Evolutionary conservation across 139 green algal species (phyloP).

Genomic region (Auxenochlorella protothecoides): DNA sequence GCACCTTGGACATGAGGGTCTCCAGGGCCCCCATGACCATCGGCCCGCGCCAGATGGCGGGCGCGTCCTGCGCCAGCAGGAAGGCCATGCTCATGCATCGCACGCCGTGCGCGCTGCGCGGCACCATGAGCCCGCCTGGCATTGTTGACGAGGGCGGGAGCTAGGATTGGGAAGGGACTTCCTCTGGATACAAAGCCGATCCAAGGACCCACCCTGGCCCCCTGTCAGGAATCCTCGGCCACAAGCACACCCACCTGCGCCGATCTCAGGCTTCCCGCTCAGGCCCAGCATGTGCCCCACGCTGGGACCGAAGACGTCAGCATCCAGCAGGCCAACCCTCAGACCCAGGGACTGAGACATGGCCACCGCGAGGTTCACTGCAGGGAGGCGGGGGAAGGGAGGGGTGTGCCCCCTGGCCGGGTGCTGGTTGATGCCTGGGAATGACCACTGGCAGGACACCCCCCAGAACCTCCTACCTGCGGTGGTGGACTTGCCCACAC

Average conservation of each 20-base stretch:
- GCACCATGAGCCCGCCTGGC: constrained; percentile 34
- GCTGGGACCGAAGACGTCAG: constrained; percentile 85
- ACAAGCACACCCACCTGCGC: constrained; percentile 7
- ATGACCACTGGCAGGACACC: neutral
- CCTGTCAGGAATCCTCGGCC: neutral
- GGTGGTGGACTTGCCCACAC: constrained; percentile 85
- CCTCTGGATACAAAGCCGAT: too few species aligned
- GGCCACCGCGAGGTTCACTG: constrained; percentile 83
- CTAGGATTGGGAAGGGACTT: too few species aligned
- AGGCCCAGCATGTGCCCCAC: constrained; percentile 77
- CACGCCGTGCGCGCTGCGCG: constrained; percentile 65
- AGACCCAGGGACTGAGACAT: constrained; percentile 48
- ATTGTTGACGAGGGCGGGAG: too few species aligned
- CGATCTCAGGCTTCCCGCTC: constrained; percentile 30
- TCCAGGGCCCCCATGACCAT: constrained; percentile 88
- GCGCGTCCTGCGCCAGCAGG: constrained; percentile 61
- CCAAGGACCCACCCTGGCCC: neutral
- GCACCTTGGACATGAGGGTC: constrained; percentile 62
- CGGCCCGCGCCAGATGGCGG: constrained; percentile 78
- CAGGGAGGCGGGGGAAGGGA: neutral
- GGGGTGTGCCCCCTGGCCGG: neutral
- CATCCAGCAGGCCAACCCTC: constrained; percentile 81
- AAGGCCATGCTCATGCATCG: constrained; percentile 82
- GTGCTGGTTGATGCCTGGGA: too few species aligned
- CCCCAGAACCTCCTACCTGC: constrained; percentile 34